Conservation (phyloP, 805 yeast genomes). For the Wickerhamiella qilinensis region DNA sequence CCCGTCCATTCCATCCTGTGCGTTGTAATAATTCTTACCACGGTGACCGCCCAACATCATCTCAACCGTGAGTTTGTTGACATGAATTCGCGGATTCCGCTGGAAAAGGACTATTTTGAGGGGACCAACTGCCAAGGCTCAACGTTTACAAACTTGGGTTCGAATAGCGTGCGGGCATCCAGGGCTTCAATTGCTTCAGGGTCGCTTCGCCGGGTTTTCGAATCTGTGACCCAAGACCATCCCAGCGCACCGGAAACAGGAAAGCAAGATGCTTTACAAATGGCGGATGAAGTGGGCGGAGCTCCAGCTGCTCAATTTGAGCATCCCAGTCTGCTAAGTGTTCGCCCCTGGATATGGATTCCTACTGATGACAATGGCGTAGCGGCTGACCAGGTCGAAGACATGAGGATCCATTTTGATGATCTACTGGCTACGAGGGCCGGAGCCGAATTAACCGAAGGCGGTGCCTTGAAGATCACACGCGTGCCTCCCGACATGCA, state of each 20-base stretch:
- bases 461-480: slow-evolving; percentile 3
- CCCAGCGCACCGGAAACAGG: too few species aligned
- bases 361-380: slow-evolving; percentile 27
- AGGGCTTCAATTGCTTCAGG: neutral
- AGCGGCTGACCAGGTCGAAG: slow-evolving; percentile 21
- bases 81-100: slow-evolving; percentile 26
- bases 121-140: neutral
- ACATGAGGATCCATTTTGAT: slow-evolving; percentile 14
- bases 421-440: slow-evolving; percentile 17
- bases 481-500: neutral
- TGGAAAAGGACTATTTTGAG: slow-evolving; percentile 5
- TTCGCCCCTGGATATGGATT: slow-evolving; percentile 26
- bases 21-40: slow-evolving; percentile 33
- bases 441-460: slow-evolving; percentile 15
- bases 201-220: neutral
- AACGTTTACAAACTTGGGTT: neutral
- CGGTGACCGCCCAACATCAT: slow-evolving; percentile 41
- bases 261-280: neutral
- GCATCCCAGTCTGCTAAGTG: neutral
- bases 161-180: neutral
- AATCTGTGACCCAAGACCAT: neutral
- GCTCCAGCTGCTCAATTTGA: neutral
- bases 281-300: neutral
- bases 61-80: slow-evolving; percentile 30
- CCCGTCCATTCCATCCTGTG: slow-evolving; percentile 38